Base-by-base conservation (phyloP, 495 filamentous ascomycete genomes). In the Hypoxylon crocopeplum region DNA sequence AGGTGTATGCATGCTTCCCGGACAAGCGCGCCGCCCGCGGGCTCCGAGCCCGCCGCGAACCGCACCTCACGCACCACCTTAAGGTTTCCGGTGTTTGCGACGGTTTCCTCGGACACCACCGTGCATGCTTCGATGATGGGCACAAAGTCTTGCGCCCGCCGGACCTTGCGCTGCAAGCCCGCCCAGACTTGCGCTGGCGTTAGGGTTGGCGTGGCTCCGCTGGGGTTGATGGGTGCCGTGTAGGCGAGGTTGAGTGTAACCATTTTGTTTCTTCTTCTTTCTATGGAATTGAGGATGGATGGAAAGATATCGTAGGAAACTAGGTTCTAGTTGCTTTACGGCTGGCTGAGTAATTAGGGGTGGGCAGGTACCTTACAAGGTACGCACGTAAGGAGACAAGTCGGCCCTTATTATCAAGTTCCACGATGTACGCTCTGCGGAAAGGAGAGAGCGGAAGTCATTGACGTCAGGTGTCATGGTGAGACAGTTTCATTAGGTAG, bases 221-320 rank as follows among this genome's bases (percentile, higher is more conserved):
- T 22, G 7, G 62, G 70, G 71, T 78, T 78, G 66, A 78, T 66
- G 25, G 72, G 75, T 2, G 72, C 66, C 12, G 72, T 75, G 68
- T 75, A 77, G 53, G 67, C 72, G 16, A 76, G 53, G 64, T 76
- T 75, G 57, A 75, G 42, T 41, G 62, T 65, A 15, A 70, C 62
- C 74, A 77, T 76, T 44, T 64, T 69, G 16, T 5, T 16, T 44
- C 3, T 33, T 10, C 32, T 7, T 10, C 12, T 24, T 38, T 8
- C 21, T 11, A 24, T 25, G 16, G 5, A 7, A 19, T 11, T 40
- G 19, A 5, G 10, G 10, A 10, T 29, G 25, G 25, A 29, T 29
- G 5, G 25, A 10, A 5, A 29, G 25, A n/a, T n/a, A n/a, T n/a
- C n/a, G n/a, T n/a, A n/a, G n/a, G n/a, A n/a, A n/a, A n/a, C n/a